These are phyloP conservation scores for Gloeopeniophorella convolvens DNA, from an alignment of 768 basidiomycete genomes.

Conservation along the genomic window DNA sequence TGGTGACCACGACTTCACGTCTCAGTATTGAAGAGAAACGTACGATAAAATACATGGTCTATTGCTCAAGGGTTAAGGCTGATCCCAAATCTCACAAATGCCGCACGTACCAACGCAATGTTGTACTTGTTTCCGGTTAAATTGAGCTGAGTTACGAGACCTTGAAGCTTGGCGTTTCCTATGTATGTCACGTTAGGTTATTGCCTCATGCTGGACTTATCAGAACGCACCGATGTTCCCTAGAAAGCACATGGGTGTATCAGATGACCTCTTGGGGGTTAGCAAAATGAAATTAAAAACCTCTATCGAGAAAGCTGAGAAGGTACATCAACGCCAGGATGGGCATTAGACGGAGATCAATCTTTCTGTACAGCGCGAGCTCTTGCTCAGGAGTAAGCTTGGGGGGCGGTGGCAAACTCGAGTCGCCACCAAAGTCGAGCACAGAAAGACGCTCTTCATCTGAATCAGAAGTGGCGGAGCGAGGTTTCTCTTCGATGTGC, in stretches of 20 bases:
- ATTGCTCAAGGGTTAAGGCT: background rate
- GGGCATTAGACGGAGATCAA: constrained; percentile 28
- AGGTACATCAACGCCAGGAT: constrained; percentile 29
- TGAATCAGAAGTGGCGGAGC: background rate
- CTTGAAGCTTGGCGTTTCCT: constrained; percentile 65
- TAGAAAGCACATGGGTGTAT: constrained; percentile 24
- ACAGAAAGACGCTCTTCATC: constrained; percentile 2
- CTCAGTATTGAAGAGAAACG: constrained; percentile 19
- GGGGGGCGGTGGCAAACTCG: constrained; percentile 12
- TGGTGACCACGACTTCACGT: background rate
- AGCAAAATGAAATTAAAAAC: constrained; percentile 15
- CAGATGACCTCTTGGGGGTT: background rate
- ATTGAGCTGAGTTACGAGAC: constrained; percentile 47
- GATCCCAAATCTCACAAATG: background rate
- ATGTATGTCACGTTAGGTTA: constrained; percentile 15
- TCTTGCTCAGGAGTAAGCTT: constrained; percentile 42
- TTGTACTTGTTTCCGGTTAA: constrained; percentile 58
- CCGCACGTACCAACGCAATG: constrained; percentile 46
- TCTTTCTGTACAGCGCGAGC: constrained; percentile 29
- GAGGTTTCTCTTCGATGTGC: background rate
- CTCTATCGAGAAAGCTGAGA: constrained; percentile 27
- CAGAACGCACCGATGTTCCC: constrained; percentile 47
- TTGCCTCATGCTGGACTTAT: background rate
- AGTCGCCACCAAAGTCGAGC: constrained; percentile 12
- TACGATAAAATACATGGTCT: constrained; percentile 72